phyloP scores from a whole-genome alignment of 192 early-diverging fungal genomes.

The Haplosporangium gracile region DNA sequence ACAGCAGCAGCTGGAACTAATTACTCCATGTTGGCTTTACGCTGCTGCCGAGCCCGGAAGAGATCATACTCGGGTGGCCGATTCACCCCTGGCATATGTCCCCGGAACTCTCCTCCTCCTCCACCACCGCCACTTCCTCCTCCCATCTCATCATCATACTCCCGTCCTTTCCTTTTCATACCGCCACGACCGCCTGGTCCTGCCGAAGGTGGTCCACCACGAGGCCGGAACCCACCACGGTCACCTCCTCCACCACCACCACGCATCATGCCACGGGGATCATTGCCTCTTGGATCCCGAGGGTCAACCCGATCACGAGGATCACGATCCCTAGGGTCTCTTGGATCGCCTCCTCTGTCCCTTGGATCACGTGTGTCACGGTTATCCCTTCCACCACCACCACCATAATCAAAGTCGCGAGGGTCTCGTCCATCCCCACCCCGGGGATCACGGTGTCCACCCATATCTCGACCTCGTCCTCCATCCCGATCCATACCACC shows the following conservation, averaged over 20 bases:
- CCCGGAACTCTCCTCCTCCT: constrained; percentile 38
- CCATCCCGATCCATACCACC: constrained; percentile 1
- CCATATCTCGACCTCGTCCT: constrained; percentile 7
- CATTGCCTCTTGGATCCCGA: constrained; percentile 28
- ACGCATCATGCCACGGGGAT: constrained; percentile 24
- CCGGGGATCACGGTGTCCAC: constrained; percentile 27
- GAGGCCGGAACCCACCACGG: constrained; percentile 43
- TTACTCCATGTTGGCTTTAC: constrained; percentile 51
- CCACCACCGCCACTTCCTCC: constrained; percentile 19
- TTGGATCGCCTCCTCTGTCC: constrained; percentile 39
- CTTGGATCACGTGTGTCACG: constrained; percentile 3
- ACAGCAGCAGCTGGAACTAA: no score
- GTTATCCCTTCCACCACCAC: constrained; percentile 17
- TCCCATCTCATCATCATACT: constrained; percentile 61
- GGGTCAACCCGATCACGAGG: constrained; percentile 3
- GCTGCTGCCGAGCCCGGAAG: constrained; percentile 64
- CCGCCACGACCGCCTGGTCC: constrained; percentile 27
- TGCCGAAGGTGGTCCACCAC: constrained; percentile 27
- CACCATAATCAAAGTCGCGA: constrained; percentile 26
- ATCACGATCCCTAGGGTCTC: constrained; percentile 42
- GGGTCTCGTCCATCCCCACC: constrained; percentile 5
- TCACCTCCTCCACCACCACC: constrained; percentile 31
- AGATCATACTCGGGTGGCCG: constrained; percentile 70
- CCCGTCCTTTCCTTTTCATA: constrained; percentile 59
- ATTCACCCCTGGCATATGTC: constrained; percentile 62